These are phyloP conservation scores for Candida wancherniae DNA, from an alignment of 805 yeast genomes.

Conservation along the genomic window DNA sequence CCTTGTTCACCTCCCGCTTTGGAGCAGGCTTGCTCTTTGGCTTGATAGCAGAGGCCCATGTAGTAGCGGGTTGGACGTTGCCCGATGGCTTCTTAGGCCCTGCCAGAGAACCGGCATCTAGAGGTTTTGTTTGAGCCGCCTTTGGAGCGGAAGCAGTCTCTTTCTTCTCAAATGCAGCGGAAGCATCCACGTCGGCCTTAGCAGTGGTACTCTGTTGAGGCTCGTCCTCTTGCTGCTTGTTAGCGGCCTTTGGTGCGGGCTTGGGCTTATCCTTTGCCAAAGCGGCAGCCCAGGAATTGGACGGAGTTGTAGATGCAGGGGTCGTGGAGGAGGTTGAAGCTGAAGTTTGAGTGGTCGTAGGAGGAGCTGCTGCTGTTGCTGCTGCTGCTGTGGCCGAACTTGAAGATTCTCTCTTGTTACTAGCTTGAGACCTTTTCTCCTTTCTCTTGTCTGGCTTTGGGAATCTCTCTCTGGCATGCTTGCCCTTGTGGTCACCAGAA, in stretches of 20 bases:
- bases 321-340: constrained; percentile 16
- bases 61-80: constrained; percentile 17
- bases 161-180: constrained; percentile 3
- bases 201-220: constrained; percentile 7
- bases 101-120: not conserved
- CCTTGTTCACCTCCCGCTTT: constrained; percentile 24
- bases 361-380: constrained; percentile 14
- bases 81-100: constrained; percentile 5
- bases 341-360: constrained; percentile 8
- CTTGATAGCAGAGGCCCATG: constrained; percentile 70
- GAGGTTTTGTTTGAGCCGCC: constrained; percentile 2
- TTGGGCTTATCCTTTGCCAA: constrained; percentile 33
- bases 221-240: constrained; percentile 14
- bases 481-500: constrained; percentile 5
- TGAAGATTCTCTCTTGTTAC: constrained; percentile 14
- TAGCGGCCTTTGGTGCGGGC: constrained; percentile 23
- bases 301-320: constrained; percentile 10
- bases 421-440: constrained; percentile 11
- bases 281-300: constrained; percentile 44
- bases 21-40: constrained; percentile 41
- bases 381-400: constrained; percentile 17
- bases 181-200: constrained; percentile 2
- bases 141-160: constrained; percentile 1
- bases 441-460: constrained; percentile 13
- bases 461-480: constrained; percentile 12